A percentile compares a stretch with the other conserved stretches of the same genome.
Conservation (phyloP, 768 basidiomycete species). For the Leucocoprinus leucothites region DNA sequence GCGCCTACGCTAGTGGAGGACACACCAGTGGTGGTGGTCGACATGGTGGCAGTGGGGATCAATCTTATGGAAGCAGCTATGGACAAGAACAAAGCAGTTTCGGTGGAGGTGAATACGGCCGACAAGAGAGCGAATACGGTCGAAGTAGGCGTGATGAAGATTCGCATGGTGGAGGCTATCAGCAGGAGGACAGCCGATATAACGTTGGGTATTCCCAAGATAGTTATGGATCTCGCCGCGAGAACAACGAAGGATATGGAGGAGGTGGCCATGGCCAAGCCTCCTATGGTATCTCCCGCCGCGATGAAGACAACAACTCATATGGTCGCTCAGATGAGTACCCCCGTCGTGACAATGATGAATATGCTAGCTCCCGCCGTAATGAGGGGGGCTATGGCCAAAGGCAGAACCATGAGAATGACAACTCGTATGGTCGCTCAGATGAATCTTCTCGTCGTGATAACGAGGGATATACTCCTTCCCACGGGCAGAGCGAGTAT, state of each 20-base stretch:
- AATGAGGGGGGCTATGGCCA: slow-evolving; percentile 2
- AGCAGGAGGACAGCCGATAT: slow-evolving; percentile 1
- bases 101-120: slow-evolving; percentile 10
- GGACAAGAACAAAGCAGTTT: slow-evolving; percentile 7
- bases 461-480: slow-evolving; percentile 14
- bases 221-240: slow-evolving; percentile 16
- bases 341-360: not conserved
- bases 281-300: slow-evolving; percentile 4
- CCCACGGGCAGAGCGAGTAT: slow-evolving; percentile 9
- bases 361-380: not conserved
- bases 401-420: slow-evolving; percentile 12
- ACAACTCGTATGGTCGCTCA: slow-evolving; percentile 8
- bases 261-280: slow-evolving; percentile 9
- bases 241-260: not conserved
- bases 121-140: slow-evolving; percentile 7
- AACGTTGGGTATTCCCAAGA: slow-evolving; percentile 5
- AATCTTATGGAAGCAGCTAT: not conserved
- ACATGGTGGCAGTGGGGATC: slow-evolving; percentile 6
- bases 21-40: slow-evolving; percentile 5
- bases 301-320: slow-evolving; percentile 14
- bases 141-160: slow-evolving; percentile 10
- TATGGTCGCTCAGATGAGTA: slow-evolving; percentile 6
- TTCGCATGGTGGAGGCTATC: slow-evolving; percentile 11
- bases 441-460: not conserved
- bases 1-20: not conserved